These are phyloP conservation scores for Aspergillus taichungensis DNA, from an alignment of 495 filamentous ascomycete genomes.

Conservation along the genomic window DNA sequence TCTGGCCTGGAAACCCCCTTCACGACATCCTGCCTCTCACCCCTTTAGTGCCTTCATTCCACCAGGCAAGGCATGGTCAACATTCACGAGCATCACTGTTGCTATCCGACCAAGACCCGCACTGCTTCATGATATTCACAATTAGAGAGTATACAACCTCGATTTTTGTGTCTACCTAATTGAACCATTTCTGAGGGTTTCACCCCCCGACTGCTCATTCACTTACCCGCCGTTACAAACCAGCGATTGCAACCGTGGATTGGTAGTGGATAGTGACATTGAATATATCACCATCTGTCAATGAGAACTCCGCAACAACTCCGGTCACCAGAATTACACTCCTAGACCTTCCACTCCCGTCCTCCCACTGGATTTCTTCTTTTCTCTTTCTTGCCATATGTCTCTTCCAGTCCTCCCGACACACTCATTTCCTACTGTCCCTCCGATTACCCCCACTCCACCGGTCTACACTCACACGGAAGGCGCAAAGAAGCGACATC, in stretches of 20 bases:
- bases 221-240: background rate
- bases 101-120: background rate
- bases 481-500: constrained; percentile 8
- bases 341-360: too few species aligned
- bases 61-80: constrained; percentile 20
- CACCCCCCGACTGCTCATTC: too few species aligned
- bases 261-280: background rate
- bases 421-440: constrained; percentile 19
- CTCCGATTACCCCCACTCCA: constrained; percentile 21
- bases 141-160: background rate
- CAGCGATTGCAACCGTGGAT: background rate
- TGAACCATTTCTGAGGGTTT: constrained; percentile 1
- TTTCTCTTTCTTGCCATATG: constrained; percentile 22
- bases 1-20: constrained; percentile 9
- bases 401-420: constrained; percentile 24
- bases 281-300: background rate
- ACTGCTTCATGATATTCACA: constrained; percentile 6
- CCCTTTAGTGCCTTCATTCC: constrained; percentile 30
- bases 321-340: constrained; percentile 1
- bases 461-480: constrained; percentile 9
- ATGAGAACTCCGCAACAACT: constrained; percentile 1
- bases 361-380: background rate
- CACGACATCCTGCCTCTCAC: constrained; percentile 4
- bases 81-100: constrained; percentile 12
- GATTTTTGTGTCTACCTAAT: background rate